Conservation (phyloP, 2,329 filamentous ascomycete genomes). For the Aspergillus pseudoglaucus region DNA sequence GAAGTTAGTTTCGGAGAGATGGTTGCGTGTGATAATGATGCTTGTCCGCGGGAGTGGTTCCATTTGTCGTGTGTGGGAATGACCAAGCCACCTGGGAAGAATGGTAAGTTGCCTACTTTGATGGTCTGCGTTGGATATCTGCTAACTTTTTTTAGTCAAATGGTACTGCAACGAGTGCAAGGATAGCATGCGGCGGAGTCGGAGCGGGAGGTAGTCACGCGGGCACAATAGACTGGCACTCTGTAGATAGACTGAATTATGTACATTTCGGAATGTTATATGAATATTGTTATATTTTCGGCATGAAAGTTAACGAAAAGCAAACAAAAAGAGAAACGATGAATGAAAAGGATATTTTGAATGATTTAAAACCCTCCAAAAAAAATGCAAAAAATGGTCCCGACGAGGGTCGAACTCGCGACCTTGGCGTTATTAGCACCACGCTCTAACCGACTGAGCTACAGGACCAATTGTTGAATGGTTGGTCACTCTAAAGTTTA, state of each 20-base stretch:
- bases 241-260: neutral
- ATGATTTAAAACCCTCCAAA: neutral
- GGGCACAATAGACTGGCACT: neutral
- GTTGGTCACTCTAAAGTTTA: neutral
- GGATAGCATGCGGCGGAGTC: slow-evolving; percentile 53
- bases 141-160: slow-evolving; percentile 53
- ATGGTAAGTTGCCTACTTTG: slow-evolving; percentile 50
- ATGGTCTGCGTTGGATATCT: neutral
- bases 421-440: slow-evolving; percentile 1
- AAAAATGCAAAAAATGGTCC: neutral
- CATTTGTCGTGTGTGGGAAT: slow-evolving; percentile 75
- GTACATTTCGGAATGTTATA: too few species aligned
- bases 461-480: neutral
- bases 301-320: too few species aligned
- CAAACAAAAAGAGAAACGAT: too few species aligned
- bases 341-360: neutral
- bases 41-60: slow-evolving; percentile 74
- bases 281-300: too few species aligned
- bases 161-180: slow-evolving; percentile 80
- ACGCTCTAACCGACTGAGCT: slow-evolving; percentile 1
- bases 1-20: slow-evolving; percentile 76
- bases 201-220: slow-evolving; percentile 31
- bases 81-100: slow-evolving; percentile 69
- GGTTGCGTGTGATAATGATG: slow-evolving; percentile 71
- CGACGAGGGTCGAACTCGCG: neutral